phyloP scores from a whole-genome alignment of 345 rosid genomes.

The Cardamine resedifolia region DNA sequence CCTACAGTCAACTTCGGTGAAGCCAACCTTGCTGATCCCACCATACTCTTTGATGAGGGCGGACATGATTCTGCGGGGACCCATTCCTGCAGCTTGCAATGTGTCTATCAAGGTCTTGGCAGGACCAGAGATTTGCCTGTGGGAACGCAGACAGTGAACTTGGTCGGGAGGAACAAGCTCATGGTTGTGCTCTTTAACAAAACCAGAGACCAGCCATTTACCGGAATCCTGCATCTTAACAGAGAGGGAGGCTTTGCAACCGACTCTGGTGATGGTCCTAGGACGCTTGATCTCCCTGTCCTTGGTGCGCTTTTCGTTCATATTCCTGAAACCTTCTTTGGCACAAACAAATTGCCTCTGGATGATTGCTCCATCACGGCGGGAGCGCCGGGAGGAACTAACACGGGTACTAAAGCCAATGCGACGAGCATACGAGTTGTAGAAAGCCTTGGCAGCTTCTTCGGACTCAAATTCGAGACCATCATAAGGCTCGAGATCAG shows the following conservation, averaged over 20 bases:
- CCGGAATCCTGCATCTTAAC: slow-evolving; percentile 67
- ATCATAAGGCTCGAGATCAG: slow-evolving; percentile 61
- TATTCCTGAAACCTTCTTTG: slow-evolving; percentile 62
- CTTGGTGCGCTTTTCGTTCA: slow-evolving; percentile 59
- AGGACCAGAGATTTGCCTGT: slow-evolving; percentile 60
- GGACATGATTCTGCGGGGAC: slow-evolving; percentile 63
- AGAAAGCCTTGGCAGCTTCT: slow-evolving; percentile 66
- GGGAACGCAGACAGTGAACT: slow-evolving; percentile 59
- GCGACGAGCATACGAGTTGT: slow-evolving; percentile 62
- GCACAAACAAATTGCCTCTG: slow-evolving; percentile 72
- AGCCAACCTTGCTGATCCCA: slow-evolving; percentile 61
- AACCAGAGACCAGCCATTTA: slow-evolving; percentile 57
- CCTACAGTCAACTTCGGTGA: slow-evolving; percentile 60
- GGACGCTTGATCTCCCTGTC: slow-evolving; percentile 69
- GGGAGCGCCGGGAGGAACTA: slow-evolving; percentile 62
- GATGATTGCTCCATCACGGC: slow-evolving; percentile 66
- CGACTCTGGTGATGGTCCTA: slow-evolving; percentile 54
- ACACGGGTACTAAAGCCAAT: slow-evolving; percentile 53
- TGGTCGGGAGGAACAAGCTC: slow-evolving; percentile 63
- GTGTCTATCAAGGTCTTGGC: slow-evolving; percentile 67
- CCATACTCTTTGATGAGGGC: slow-evolving; percentile 58
- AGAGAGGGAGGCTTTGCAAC: slow-evolving; percentile 60
- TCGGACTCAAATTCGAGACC: slow-evolving; percentile 70
- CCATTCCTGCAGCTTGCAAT: slow-evolving; percentile 66
- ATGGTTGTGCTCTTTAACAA: slow-evolving; percentile 55